Evolutionary conservation across 768 basidiomycete genomes (phyloP).

Genomic region (Boletales sp.): DNA sequence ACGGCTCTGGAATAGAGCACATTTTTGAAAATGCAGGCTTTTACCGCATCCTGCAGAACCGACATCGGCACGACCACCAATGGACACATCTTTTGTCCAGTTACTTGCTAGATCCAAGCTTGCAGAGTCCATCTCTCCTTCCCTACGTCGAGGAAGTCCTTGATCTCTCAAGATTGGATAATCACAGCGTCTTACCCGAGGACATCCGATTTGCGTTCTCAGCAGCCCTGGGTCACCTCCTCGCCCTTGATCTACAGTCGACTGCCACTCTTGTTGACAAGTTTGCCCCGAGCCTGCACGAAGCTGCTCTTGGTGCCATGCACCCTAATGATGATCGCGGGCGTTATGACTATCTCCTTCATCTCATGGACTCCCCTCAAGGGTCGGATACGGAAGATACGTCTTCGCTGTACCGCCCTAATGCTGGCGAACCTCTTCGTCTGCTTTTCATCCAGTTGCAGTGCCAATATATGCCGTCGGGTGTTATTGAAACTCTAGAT

Average conservation of each 20-base stretch:
- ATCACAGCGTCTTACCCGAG: constrained; percentile 49
- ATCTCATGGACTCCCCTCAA: constrained; percentile 52
- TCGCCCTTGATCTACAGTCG: constrained; percentile 54
- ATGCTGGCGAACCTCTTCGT: constrained; percentile 50
- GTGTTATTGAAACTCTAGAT: constrained; percentile 60
- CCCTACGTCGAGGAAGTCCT: constrained; percentile 63
- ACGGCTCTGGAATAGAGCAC: constrained; percentile 58
- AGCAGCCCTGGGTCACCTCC: constrained; percentile 59
- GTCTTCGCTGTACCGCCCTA: constrained; percentile 32
- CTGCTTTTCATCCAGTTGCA: constrained; percentile 69
- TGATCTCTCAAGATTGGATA: constrained; percentile 38
- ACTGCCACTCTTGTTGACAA: constrained; percentile 75
- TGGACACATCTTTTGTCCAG: constrained; percentile 76
- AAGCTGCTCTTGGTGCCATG: constrained; percentile 53
- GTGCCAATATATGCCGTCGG: constrained; percentile 63
- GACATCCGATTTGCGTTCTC: constrained; percentile 55
- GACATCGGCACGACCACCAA: constrained; percentile 69
- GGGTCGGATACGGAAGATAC: constrained; percentile 39
- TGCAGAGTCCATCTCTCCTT: constrained; percentile 61
- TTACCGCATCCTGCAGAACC: constrained; percentile 82
- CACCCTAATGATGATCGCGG: constrained; percentile 42
- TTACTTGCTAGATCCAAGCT: constrained; percentile 69
- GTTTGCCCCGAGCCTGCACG: constrained; percentile 64
- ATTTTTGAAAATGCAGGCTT: constrained; percentile 85
- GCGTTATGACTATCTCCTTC: constrained; percentile 74